Evolutionary conservation across 805 yeast species (phyloP).

Genomic region (Ogataea zsoltii): DNA sequence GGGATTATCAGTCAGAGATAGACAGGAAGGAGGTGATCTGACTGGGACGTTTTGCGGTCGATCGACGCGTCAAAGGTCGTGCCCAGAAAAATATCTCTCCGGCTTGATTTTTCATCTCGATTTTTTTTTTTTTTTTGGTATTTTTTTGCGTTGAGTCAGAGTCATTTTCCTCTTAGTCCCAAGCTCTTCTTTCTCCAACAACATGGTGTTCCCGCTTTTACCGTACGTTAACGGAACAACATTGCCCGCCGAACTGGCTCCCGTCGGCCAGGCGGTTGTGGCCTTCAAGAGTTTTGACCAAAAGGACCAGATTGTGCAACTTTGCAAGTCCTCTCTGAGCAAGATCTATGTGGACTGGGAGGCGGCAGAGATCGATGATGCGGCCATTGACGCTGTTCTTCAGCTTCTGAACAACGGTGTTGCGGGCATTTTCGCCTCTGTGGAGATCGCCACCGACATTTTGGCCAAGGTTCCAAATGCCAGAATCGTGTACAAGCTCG

Average conservation of each 20-base stretch:
- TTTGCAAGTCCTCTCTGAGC: slow-evolving; percentile 18
- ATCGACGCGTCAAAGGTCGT: too few relatives aligned
- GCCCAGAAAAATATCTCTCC: too few relatives aligned
- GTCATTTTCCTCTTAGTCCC: too few relatives aligned
- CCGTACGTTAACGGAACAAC: slow-evolving; percentile 26
- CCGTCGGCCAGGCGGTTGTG: slow-evolving; percentile 33
- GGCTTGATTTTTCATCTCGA: too few relatives aligned
- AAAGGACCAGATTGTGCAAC: slow-evolving; percentile 8
- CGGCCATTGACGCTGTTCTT: slow-evolving; percentile 21
- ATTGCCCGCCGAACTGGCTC: slow-evolving; percentile 19
- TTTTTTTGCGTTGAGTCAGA: too few relatives aligned
- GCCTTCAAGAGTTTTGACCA: slow-evolving; percentile 17
- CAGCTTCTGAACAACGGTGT: slow-evolving; percentile 35
- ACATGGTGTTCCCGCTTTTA: slow-evolving; percentile 37
- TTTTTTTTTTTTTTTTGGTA: too few relatives aligned
- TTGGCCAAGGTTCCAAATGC: slow-evolving; percentile 35
- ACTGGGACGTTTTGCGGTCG: too few relatives aligned
- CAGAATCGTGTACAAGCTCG: slow-evolving; percentile 30
- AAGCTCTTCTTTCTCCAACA: neutral
- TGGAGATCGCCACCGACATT: slow-evolving; percentile 21
- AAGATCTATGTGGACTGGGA: slow-evolving; percentile 30
- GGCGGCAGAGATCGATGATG: slow-evolving; percentile 17
- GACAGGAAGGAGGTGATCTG: too few relatives aligned
- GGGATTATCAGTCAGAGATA: too few relatives aligned
- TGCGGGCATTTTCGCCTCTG: slow-evolving; percentile 26